Evolutionary conservation across 495 filamentous ascomycete genomes (phyloP).

Genomic region (Penicillium crystallinum): DNA sequence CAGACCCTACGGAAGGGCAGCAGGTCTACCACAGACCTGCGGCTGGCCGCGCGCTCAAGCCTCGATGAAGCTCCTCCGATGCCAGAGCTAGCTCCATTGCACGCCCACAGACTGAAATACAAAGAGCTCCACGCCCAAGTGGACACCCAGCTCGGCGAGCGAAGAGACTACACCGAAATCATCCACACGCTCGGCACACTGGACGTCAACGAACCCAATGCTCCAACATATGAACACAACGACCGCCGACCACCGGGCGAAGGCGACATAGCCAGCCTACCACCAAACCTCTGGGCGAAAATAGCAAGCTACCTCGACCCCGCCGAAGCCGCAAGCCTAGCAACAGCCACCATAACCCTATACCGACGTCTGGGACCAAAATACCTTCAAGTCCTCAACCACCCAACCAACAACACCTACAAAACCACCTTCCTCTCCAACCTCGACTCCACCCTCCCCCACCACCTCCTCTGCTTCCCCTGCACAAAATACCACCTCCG

Average conservation of each 20-base stretch:
- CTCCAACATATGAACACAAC: conserved; percentile 12
- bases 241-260: conserved; percentile 37
- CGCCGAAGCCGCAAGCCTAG: conserved; percentile 42
- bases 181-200: conserved; percentile 43
- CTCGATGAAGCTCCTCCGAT: conserved; percentile 31
- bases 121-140: conserved; percentile 22
- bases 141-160: conserved; percentile 47
- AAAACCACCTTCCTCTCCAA: conserved; percentile 42
- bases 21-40: conserved; percentile 32
- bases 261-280: conserved; percentile 38
- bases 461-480: conserved; percentile 54
- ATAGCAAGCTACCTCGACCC: conserved; percentile 39
- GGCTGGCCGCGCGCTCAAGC: conserved; percentile 22
- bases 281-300: conserved; percentile 38
- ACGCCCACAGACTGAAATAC: conserved; percentile 40
- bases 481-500: conserved; percentile 49
- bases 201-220: conserved; percentile 25
- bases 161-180: conserved; percentile 43
- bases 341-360: conserved; percentile 44
- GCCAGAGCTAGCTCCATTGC: conserved; percentile 34
- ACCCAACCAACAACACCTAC: conserved; percentile 33
- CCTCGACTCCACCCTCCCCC: conserved; percentile 42
- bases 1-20: conserved; percentile 41
- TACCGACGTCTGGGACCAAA: conserved; percentile 32
- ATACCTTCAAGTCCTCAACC: conserved; percentile 29